Evolutionary conservation across 495 filamentous ascomycete species (phyloP).

Genomic region (Penicillium arizonense): DNA sequence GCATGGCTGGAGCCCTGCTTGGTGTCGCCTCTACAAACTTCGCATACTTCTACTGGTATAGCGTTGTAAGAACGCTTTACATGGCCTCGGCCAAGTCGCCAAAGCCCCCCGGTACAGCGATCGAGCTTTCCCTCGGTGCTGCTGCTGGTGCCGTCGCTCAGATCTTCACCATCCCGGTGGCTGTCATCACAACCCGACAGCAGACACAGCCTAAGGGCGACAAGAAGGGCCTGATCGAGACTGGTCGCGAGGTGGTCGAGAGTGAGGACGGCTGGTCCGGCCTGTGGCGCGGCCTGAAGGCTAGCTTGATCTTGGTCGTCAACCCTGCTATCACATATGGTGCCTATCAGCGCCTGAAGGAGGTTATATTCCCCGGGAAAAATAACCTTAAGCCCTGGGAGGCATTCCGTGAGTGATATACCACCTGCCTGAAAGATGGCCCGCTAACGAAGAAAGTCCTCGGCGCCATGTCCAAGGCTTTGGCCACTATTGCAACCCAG

Average conservation of each 20-base stretch:
- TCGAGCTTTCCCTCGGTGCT: constrained; percentile 85
- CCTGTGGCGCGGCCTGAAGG: constrained; percentile 93
- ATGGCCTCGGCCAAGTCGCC: constrained; percentile 61
- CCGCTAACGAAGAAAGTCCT: constrained; percentile 58
- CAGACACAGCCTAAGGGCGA: constrained; percentile 86
- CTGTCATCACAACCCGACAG: constrained; percentile 92
- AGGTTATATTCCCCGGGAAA: constrained; percentile 74
- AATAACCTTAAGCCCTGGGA: constrained; percentile 78
- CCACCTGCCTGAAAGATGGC: neutral
- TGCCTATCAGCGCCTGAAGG: constrained; percentile 88
- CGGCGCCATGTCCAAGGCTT: constrained; percentile 86
- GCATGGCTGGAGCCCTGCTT: constrained; percentile 79
- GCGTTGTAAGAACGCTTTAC: constrained; percentile 80
- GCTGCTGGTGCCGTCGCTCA: constrained; percentile 89
- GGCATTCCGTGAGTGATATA: constrained; percentile 73
- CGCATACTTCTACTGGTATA: constrained; percentile 99
- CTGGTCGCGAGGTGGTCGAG: constrained; percentile 81
- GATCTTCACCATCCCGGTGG: constrained; percentile 92
- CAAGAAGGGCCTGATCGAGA: constrained; percentile 84
- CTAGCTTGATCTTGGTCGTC: constrained; percentile 91
- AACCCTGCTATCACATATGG: constrained; percentile 99
- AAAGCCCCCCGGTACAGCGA: constrained; percentile 72
- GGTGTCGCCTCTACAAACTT: constrained; percentile 98
- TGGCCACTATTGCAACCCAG: constrained; percentile 92
- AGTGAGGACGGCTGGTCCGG: constrained; percentile 88